Evolutionary conservation across 192 early-diverging fungal species (phyloP).

Genomic region (Gaertneriomyces sp.): DNA sequence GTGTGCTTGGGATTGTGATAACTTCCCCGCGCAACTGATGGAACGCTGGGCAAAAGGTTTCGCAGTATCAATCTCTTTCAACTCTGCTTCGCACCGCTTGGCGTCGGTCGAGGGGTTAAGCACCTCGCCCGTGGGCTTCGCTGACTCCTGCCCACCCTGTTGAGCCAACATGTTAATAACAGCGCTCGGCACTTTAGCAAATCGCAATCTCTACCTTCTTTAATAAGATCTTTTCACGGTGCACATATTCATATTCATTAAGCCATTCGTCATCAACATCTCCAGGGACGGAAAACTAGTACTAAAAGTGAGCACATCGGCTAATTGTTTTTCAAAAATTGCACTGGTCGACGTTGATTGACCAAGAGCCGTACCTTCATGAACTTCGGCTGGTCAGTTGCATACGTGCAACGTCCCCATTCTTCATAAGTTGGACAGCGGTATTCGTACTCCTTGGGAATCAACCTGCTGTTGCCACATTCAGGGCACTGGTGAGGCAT

Average conservation of each 20-base stretch:
- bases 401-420: constrained; percentile 20
- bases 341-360: not conserved
- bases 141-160: not conserved
- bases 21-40: constrained; percentile 13
- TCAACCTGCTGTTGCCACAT: constrained; percentile 6
- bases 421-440: constrained; percentile 15
- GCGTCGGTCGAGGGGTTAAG: not conserved
- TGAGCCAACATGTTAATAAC: not conserved
- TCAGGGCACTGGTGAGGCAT: constrained; percentile 6
- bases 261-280: constrained; percentile 12
- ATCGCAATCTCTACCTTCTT: not conserved
- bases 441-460: constrained; percentile 6
- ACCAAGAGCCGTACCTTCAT: not conserved
- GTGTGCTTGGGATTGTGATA: constrained; percentile 1
- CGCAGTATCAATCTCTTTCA: constrained; percentile 4
- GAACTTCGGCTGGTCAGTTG: constrained; percentile 9
- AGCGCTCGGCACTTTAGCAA: not conserved
- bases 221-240: not conserved
- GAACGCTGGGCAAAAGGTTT: constrained; percentile 15
- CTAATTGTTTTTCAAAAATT: not conserved
- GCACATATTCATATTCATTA: not conserved
- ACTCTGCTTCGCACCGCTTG: not conserved
- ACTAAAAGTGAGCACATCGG: not conserved
- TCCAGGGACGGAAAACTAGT: constrained; percentile 4
- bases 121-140: too few relatives aligned